Evolutionary conservation across 148 eudicot genomes (phyloP).

Genomic region (Polygonum aviculare): DNA sequence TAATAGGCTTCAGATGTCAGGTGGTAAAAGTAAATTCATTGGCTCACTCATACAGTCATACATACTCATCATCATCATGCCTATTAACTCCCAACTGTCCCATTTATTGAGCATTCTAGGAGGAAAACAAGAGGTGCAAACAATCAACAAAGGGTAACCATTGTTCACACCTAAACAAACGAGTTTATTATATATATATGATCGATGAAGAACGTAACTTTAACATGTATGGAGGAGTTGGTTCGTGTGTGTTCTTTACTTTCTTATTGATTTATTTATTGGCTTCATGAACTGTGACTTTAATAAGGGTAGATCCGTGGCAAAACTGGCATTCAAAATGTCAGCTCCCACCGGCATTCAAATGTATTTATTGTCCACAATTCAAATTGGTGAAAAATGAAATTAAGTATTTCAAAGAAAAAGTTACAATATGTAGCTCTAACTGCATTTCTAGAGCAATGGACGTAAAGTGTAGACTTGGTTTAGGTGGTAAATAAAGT

Average conservation of each 20-base stretch:
- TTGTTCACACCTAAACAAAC: too few species aligned
- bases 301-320: neutral
- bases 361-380: neutral
- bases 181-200: too few species aligned
- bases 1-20: slow-evolving; percentile 2
- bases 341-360: neutral
- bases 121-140: too few species aligned
- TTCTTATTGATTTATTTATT: too few species aligned
- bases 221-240: neutral
- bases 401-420: neutral
- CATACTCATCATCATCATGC: neutral
- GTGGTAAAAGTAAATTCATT: neutral
- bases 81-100: slow-evolving; percentile 7
- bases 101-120: neutral
- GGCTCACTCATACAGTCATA: neutral
- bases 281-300: neutral
- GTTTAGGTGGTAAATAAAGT: slow-evolving; percentile 1
- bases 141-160: too few species aligned
- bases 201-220: too few species aligned
- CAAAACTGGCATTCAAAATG: neutral
- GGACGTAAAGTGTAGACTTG: neutral
- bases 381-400: neutral
- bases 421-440: neutral
- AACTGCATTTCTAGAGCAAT: neutral
- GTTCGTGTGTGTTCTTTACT: neutral